A percentile compares a stretch with the other conserved stretches of the same genome.
Conservation (phyloP, 75 land plant genomes). For the Picea glauca region DNA sequence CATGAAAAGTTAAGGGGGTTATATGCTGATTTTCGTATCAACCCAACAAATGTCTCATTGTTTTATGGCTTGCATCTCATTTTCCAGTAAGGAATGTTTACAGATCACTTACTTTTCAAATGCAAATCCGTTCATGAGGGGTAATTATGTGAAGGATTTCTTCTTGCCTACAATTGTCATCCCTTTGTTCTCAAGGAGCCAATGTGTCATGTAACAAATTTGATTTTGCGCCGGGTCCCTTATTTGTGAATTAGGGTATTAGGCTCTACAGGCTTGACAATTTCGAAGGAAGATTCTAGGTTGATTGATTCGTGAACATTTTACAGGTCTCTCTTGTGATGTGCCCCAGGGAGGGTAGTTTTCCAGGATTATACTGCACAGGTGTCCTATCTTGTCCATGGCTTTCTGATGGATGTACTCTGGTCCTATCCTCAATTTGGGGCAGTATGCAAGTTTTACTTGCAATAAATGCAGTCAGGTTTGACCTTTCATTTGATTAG, state of each 20-base stretch:
- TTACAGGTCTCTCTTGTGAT: slow-evolving; percentile 75
- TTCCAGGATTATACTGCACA: slow-evolving; percentile 85
- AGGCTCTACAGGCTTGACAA: not conserved
- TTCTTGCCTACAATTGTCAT: not conserved
- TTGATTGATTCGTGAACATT: not conserved
- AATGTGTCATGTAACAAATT: not conserved
- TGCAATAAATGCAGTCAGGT: slow-evolving; percentile 75
- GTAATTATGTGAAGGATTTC: not conserved
- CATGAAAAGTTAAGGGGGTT: not conserved
- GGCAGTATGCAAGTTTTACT: slow-evolving; percentile 69
- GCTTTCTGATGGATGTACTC: slow-evolving; percentile 79
- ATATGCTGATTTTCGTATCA: not conserved
- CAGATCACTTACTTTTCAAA: not conserved
- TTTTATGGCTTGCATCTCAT: not conserved
- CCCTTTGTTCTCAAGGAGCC: not conserved
- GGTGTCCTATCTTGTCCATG: slow-evolving; percentile 65
- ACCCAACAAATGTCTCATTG: not conserved
- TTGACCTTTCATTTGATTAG: not conserved
- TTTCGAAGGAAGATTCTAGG: not conserved
- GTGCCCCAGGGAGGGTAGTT: slow-evolving; percentile 45
- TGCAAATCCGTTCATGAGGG: not conserved
- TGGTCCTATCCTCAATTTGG: slow-evolving; percentile 80
- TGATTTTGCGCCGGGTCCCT: not conserved
- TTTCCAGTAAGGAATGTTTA: not conserved
- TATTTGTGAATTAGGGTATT: not conserved